phyloP scores from a whole-genome alignment of 1,139 yeast genomes.

The Taphrina deformans region DNA sequence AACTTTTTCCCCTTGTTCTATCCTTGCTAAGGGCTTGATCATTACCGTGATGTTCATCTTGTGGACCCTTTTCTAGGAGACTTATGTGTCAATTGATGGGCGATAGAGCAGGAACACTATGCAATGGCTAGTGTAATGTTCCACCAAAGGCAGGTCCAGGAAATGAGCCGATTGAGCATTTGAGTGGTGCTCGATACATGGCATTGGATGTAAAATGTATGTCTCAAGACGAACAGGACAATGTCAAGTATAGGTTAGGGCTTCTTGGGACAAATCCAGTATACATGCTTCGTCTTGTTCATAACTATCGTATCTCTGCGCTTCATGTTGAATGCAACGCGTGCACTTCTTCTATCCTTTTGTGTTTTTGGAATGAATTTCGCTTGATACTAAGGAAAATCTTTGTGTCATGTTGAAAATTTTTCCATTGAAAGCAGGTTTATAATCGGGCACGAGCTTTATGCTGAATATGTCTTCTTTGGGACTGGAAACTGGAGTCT shows the following conservation, averaged over 20 bases:
- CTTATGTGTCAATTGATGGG: no score
- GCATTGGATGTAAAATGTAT: no score
- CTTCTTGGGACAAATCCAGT: no score
- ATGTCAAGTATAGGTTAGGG: neutral
- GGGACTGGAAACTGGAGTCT: slow-evolving; percentile 22
- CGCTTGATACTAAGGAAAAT: no score
- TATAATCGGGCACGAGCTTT: neutral
- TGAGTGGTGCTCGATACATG: no score
- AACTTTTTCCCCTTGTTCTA: no score
- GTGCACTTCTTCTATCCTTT: neutral
- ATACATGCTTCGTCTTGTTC: neutral
- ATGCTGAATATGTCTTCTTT: slow-evolving; percentile 25
- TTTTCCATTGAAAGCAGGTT: neutral
- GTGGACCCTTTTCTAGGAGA: no score
- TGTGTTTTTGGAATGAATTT: neutral
- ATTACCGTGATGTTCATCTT: neutral
- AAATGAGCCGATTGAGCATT: no score
- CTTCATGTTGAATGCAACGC: slow-evolving; percentile 7
- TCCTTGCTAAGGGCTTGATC: neutral
- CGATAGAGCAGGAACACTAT: no score
- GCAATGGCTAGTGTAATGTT: no score
- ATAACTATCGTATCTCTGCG: neutral
- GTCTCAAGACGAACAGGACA: no score
- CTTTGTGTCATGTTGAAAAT: neutral
- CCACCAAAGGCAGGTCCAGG: no score